A percentile compares a stretch with the other conserved stretches of the same genome.
Conservation (phyloP, 768 basidiomycete genomes). For the Rhodosporidiobolus odoratus region DNA sequence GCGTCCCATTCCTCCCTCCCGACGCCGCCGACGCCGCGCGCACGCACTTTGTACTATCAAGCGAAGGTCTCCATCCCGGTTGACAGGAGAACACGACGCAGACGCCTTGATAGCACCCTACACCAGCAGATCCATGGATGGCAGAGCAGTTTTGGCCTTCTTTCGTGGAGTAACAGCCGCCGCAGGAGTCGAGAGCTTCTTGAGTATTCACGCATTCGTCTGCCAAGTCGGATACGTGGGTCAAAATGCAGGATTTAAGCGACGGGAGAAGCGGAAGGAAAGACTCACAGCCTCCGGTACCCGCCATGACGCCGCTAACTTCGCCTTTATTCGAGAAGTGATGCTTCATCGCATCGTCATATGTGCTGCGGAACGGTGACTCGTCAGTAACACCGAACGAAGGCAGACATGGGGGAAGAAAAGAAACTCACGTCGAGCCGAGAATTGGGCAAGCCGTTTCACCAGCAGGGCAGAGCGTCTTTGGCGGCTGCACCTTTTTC, state of each 20-base stretch:
- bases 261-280: not conserved
- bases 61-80: constrained; percentile 26
- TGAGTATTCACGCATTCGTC: constrained; percentile 54
- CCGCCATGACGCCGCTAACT: constrained; percentile 21
- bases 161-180: constrained; percentile 64
- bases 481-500: constrained; percentile 13
- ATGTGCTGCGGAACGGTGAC: constrained; percentile 12
- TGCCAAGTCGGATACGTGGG: not conserved
- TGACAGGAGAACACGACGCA: constrained; percentile 50
- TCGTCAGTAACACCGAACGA: not conserved
- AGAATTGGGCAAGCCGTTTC: constrained; percentile 35
- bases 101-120: constrained; percentile 45
- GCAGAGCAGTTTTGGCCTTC: constrained; percentile 66
- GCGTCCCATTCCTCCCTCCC: not conserved
- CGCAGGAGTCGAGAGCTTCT: constrained; percentile 59
- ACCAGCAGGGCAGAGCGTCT: constrained; percentile 21
- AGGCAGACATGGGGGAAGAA: not conserved
- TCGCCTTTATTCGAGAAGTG: constrained; percentile 16
- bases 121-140: constrained; percentile 54
- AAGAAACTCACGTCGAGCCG: constrained; percentile 23
- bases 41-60: constrained; percentile 26
- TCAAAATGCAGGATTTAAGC: not conserved
- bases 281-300: constrained; percentile 31
- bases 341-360: constrained; percentile 21
- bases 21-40: not conserved